Evolutionary conservation across 371 early-diverging fungal genomes (phyloP).

Genomic region (Mucor piriformis): DNA sequence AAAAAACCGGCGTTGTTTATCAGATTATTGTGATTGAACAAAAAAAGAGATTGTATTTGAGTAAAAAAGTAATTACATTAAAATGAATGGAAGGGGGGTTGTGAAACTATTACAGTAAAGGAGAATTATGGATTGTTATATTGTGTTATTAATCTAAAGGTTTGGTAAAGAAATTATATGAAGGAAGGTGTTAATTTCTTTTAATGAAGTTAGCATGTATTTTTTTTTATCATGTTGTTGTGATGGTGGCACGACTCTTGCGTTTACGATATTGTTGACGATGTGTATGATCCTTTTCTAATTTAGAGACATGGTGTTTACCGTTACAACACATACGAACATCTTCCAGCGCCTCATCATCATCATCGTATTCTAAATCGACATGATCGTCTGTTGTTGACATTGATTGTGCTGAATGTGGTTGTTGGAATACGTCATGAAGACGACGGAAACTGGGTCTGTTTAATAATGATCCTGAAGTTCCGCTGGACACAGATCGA

Average conservation of each 20-base stretch:
- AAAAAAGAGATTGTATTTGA: not conserved
- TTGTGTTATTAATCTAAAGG: not conserved
- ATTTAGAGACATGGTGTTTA: constrained; percentile 54
- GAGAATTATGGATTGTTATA: not conserved
- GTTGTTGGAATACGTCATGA: constrained; percentile 30
- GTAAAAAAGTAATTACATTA: constrained; percentile 3
- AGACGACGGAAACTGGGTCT: constrained; percentile 41
- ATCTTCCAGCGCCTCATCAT: constrained; percentile 53
- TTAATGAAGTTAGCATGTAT: not conserved
- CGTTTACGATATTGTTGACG: constrained; percentile 35
- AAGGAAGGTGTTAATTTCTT: not conserved
- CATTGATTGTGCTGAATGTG: constrained; percentile 3
- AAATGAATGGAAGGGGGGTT: not conserved
- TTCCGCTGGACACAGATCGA: constrained; percentile 23
- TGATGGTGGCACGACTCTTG: constrained; percentile 10
- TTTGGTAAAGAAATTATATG: not conserved
- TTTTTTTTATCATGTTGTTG: not conserved
- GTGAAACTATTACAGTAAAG: not conserved
- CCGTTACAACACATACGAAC: constrained; percentile 60
- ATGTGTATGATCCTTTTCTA: constrained; percentile 40
- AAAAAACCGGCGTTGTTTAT: not conserved
- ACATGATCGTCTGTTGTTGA: constrained; percentile 6
- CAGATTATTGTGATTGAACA: not conserved
- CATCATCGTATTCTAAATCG: constrained; percentile 16
- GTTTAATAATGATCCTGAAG: constrained; percentile 21